These are phyloP conservation scores for Saitozyma podzolica DNA, from an alignment of 768 basidiomycete species.

Conservation along the genomic window DNA sequence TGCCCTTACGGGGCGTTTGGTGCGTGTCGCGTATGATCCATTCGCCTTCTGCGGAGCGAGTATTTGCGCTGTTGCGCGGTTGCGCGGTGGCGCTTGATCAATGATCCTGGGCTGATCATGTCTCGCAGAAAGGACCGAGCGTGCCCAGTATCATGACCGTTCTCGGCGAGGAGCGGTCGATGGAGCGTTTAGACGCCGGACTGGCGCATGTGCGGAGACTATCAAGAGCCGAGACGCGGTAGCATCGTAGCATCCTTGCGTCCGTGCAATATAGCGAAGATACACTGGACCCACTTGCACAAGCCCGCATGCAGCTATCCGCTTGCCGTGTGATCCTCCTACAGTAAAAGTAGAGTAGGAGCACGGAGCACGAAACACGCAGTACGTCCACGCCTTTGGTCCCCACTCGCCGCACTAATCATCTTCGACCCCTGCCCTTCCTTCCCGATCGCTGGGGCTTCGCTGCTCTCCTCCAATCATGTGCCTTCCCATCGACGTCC, in stretches of 20 bases:
- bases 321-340: background rate
- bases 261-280: background rate
- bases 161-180: conserved; percentile 48
- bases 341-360: background rate
- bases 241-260: background rate
- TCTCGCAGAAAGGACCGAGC: conserved; percentile 56
- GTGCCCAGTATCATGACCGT: conserved; percentile 55
- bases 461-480: conserved; percentile 2
- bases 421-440: background rate
- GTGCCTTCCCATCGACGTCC: too few relatives aligned
- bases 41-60: background rate
- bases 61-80: background rate
- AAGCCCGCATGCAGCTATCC: background rate
- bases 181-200: conserved; percentile 28
- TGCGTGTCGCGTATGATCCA: conserved; percentile 45
- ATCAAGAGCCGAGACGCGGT: background rate
- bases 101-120: conserved; percentile 1
- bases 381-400: conserved; percentile 4
- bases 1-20: conserved; percentile 81
- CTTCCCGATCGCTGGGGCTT: background rate
- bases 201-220: conserved; percentile 19
- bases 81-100: background rate
- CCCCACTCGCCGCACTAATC: background rate
- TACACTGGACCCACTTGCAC: background rate
- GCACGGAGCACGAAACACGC: background rate